These are phyloP conservation scores for Polymyxa betae DNA, from an alignment of 208 protist species.

Conservation along the genomic window DNA sequence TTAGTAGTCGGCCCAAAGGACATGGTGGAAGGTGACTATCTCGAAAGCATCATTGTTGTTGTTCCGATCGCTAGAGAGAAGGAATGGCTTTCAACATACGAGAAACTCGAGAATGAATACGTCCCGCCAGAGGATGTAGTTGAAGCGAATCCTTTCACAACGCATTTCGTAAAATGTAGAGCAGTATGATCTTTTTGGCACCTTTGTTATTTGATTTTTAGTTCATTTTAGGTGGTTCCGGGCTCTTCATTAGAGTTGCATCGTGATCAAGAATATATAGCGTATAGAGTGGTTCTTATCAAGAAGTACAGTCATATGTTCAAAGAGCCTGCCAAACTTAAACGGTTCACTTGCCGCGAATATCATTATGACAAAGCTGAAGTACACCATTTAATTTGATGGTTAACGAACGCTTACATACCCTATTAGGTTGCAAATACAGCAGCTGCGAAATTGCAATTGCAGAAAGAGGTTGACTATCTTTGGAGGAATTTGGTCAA, in stretches of 20 bases:
- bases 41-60: slow-evolving; percentile 21
- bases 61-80: neutral
- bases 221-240: slow-evolving; percentile 18
- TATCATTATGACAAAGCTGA: slow-evolving; percentile 45
- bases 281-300: neutral
- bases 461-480: neutral
- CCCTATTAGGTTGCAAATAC: neutral
- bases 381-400: neutral
- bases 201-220: neutral
- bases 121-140: neutral
- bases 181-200: neutral
- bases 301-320: slow-evolving; percentile 17
- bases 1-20: neutral
- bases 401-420: neutral
- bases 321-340: slow-evolving; percentile 8
- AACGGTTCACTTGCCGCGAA: slow-evolving; percentile 5
- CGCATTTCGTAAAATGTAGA: neutral
- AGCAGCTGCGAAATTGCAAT: neutral
- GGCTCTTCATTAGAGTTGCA: neutral
- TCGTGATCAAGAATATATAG: neutral
- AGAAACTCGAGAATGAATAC: slow-evolving; percentile 12
- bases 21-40: slow-evolving; percentile 24
- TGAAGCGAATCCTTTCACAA: neutral
- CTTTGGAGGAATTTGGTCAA: slow-evolving; percentile 46
- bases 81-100: neutral